A percentile compares a stretch with the other conserved stretches of the same genome.
Evolutionary conservation across 2,329 filamentous ascomycete species (phyloP).

Genomic region (Lasiodiplodia gonubiensis): DNA sequence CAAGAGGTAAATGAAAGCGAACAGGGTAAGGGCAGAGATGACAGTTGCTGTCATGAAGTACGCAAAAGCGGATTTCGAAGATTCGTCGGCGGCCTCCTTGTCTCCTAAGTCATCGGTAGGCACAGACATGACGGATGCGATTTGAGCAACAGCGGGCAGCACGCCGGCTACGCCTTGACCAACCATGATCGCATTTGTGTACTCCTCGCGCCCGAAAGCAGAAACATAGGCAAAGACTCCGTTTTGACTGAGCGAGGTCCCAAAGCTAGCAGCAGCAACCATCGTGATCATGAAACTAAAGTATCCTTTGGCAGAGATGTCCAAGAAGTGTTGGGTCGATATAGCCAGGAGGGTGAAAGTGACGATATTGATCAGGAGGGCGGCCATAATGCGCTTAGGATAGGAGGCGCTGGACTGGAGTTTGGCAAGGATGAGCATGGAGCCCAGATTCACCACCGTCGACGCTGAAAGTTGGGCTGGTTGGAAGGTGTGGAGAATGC

Average conservation of each 20-base stretch:
- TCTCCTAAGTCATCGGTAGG: slow-evolving; percentile 43
- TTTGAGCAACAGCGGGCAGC: slow-evolving; percentile 84
- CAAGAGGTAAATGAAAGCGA: slow-evolving; percentile 77
- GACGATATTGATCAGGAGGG: slow-evolving; percentile 76
- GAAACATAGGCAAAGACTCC: slow-evolving; percentile 91
- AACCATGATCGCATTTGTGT: slow-evolving; percentile 95
- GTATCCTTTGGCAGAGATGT: slow-evolving; percentile 68
- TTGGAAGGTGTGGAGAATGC: slow-evolving; percentile 83
- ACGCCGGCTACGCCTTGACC: slow-evolving; percentile 93
- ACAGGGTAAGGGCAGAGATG: slow-evolving; percentile 72
- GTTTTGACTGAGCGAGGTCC: slow-evolving; percentile 88
- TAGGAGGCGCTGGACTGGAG: slow-evolving; percentile 86
- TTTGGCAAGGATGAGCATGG: slow-evolving; percentile 77
- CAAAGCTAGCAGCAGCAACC: slow-evolving; percentile 79
- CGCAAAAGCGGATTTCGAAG: slow-evolving; percentile 76
- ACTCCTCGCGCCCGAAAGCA: slow-evolving; percentile 82
- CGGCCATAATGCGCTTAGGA: slow-evolving; percentile 79
- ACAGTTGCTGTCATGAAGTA: slow-evolving; percentile 89
- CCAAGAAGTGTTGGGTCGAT: slow-evolving; percentile 74
- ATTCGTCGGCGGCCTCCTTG: slow-evolving; percentile 44
- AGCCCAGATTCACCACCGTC: slow-evolving; percentile 78
- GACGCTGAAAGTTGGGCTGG: slow-evolving; percentile 86
- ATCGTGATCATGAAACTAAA: slow-evolving; percentile 82
- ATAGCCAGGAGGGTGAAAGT: slow-evolving; percentile 79
- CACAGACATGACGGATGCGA: slow-evolving; percentile 77